These are phyloP conservation scores for Salix suchowensis DNA, from an alignment of 345 rosid genomes.

Conservation along the genomic window DNA sequence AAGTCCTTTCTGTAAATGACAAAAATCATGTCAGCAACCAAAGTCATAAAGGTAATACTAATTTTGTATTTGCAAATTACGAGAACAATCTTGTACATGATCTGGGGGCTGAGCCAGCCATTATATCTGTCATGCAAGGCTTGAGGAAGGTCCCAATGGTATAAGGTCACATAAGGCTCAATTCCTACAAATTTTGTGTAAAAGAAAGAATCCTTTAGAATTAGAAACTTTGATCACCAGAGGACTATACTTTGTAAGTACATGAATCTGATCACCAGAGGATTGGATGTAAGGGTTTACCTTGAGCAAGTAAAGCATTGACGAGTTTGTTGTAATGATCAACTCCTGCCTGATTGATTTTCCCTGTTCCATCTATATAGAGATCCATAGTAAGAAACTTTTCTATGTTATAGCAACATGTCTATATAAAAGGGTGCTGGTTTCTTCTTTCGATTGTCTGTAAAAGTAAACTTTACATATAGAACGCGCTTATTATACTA, in stretches of 20 bases:
- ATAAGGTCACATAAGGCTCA: conserved; percentile 79
- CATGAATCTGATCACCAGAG: not conserved
- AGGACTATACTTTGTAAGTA: not conserved
- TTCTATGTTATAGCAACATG: not conserved
- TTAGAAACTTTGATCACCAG: not conserved
- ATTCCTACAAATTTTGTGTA: conserved; percentile 47
- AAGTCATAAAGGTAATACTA: not conserved
- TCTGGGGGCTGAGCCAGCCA: conserved; percentile 74
- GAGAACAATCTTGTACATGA: conserved; percentile 47
- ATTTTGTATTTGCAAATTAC: not conserved
- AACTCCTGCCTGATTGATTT: conserved; percentile 79
- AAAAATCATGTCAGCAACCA: not conserved
- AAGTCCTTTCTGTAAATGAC: conserved; percentile 59
- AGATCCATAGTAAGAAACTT: not conserved
- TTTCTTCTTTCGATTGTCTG: no score
- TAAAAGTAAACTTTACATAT: no score
- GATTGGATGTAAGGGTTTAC: conserved; percentile 18
- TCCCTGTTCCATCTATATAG: conserved; percentile 63
- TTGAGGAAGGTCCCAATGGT: conserved; percentile 99
- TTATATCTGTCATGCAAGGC: conserved; percentile 68
- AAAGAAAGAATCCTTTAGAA: not conserved
- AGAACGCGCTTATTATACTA: not conserved
- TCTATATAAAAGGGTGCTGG: no score
- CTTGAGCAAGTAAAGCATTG: conserved; percentile 70
- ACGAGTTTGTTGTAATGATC: conserved; percentile 87